Evolutionary conservation across 1,284 basidiomycete genomes (phyloP).

Genomic region (Cronartium ribicola): DNA sequence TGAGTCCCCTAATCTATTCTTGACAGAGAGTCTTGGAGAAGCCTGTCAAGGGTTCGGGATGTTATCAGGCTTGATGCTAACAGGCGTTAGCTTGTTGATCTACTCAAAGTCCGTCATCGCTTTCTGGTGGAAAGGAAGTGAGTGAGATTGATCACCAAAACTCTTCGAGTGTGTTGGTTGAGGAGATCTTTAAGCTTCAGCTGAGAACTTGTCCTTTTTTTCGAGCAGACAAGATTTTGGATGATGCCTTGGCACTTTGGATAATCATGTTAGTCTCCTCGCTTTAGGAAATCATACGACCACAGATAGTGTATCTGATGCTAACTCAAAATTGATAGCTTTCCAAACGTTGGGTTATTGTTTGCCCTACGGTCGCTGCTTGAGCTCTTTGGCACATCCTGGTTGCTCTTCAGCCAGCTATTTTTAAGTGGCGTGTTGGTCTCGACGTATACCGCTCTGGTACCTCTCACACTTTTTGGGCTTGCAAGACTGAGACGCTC

Average conservation of each 20-base stretch:
- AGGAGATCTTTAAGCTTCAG: background rate
- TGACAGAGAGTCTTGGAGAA: background rate
- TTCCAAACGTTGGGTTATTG: background rate
- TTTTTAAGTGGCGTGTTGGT: background rate
- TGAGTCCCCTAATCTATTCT: background rate
- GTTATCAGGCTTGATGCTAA: background rate
- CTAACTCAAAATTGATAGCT: background rate
- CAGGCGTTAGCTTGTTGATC: background rate
- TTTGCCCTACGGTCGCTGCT: background rate
- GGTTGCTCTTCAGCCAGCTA: background rate
- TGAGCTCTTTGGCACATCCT: background rate
- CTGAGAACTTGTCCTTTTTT: background rate
- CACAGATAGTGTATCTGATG: too few relatives aligned
- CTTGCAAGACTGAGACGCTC: background rate
- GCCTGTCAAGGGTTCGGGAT: background rate
- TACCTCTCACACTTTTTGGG: background rate
- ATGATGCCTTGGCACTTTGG: background rate
- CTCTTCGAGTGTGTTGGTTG: too few relatives aligned
- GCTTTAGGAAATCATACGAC: background rate
- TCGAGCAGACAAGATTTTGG: background rate
- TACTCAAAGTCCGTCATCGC: background rate
- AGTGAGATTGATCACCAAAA: background rate
- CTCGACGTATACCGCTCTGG: background rate
- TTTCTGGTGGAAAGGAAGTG: conserved; percentile 5
- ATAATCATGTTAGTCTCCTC: background rate